Conservation (phyloP, 148 eudicot genomes). For the Diospyros kaki region DNA sequence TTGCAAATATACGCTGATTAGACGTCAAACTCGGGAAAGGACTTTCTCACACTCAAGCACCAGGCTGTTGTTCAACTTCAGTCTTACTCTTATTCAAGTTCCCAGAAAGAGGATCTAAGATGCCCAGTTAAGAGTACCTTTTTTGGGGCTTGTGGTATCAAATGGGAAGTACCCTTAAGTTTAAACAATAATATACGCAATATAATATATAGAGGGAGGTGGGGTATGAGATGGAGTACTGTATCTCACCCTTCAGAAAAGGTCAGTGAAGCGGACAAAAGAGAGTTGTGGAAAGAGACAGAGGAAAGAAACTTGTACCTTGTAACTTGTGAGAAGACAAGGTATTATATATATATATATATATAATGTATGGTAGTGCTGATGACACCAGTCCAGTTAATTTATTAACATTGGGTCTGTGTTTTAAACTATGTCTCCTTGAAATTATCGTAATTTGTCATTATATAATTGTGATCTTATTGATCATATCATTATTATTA, state of each 20-base stretch:
- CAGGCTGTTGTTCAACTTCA: no score
- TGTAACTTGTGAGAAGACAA: slow-evolving; percentile 29
- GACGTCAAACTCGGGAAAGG: no score
- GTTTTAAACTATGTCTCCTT: slow-evolving; percentile 68
- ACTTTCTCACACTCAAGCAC: no score
- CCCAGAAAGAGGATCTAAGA: no score
- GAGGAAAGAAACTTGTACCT: slow-evolving; percentile 44
- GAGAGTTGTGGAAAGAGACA: slow-evolving; percentile 38
- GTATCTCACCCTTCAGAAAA: slow-evolving; percentile 16
- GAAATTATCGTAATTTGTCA: slow-evolving; percentile 35
- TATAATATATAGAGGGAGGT: background rate
- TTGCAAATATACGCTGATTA: no score
- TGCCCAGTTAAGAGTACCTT: no score
- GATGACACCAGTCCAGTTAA: slow-evolving; percentile 8
- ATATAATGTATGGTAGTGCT: background rate
- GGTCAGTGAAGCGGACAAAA: slow-evolving; percentile 35
- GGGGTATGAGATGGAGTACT: background rate
- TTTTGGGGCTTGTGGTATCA: background rate
- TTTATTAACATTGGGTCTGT: slow-evolving; percentile 45
- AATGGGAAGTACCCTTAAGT: background rate
- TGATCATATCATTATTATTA: slow-evolving; percentile 4
- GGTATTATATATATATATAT: background rate
- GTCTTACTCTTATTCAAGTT: no score
- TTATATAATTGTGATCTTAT: slow-evolving; percentile 11
- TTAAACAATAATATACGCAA: background rate